Percentiles rank a stretch among this genome's conserved stretches.
These are phyloP conservation scores for Malassezia globosa DNA, from an alignment of 1,284 basidiomycete species.

Conservation along the genomic window DNA sequence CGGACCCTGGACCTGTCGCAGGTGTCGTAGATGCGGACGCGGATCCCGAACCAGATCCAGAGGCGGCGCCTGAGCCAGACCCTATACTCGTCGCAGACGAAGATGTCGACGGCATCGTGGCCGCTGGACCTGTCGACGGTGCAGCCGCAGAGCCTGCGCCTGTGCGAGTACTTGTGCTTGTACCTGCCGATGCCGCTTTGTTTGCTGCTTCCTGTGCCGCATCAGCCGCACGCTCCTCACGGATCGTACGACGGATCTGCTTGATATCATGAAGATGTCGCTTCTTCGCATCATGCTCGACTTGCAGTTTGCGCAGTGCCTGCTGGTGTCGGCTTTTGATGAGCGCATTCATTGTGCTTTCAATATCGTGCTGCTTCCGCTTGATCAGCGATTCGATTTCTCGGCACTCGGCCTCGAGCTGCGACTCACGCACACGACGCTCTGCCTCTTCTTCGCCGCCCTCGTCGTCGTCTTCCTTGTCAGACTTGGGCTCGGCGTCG, in stretches of 20 bases:
- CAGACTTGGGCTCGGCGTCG: conserved; percentile 64
- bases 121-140: too few relatives aligned
- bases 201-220: background rate
- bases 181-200: background rate
- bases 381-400: conserved; percentile 43
- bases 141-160: too few relatives aligned
- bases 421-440: conserved; percentile 37
- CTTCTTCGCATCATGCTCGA: conserved; percentile 41
- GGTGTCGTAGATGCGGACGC: background rate
- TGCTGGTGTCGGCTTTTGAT: conserved; percentile 44
- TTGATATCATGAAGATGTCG: conserved; percentile 36
- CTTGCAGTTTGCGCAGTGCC: conserved; percentile 34
- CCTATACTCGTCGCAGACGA: too few relatives aligned
- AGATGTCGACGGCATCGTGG: too few relatives aligned
- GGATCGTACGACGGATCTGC: conserved; percentile 32
- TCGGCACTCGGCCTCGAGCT: conserved; percentile 42
- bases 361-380: conserved; percentile 39
- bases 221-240: conserved; percentile 32
- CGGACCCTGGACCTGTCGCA: background rate
- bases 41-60: background rate
- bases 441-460: conserved; percentile 39
- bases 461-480: conserved; percentile 29
- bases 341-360: conserved; percentile 38
- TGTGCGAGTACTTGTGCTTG: too few relatives aligned
- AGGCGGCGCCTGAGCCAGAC: too few relatives aligned